A percentile compares a stretch with the other conserved stretches of the same genome.
Evolutionary conservation across 1,284 basidiomycete species (phyloP).

Genomic region (Rhodotorula sp.): DNA sequence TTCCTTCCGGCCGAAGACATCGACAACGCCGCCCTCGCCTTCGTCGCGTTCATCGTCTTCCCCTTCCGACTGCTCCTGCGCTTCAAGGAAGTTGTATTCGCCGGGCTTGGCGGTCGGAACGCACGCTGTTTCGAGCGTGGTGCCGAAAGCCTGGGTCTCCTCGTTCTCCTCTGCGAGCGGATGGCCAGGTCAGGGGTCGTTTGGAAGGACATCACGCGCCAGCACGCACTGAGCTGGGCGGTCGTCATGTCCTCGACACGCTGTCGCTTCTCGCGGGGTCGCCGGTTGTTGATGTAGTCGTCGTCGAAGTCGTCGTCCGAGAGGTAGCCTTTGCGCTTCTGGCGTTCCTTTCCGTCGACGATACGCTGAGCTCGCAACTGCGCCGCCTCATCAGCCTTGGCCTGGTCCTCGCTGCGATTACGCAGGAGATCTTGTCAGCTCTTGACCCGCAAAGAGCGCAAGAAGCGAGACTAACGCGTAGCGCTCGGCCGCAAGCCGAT

Average conservation of each 20-base stretch:
- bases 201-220: too few species aligned
- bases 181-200: neutral
- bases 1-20: conserved; percentile 9
- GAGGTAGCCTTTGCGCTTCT: conserved; percentile 18
- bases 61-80: neutral
- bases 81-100: conserved; percentile 15
- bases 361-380: conserved; percentile 25
- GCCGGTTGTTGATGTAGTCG: conserved; percentile 13
- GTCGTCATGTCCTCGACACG: conserved; percentile 14
- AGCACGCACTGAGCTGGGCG: conserved; percentile 24
- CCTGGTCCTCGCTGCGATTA: conserved; percentile 19
- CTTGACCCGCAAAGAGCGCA: too few species aligned
- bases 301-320: conserved; percentile 40
- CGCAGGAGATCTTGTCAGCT: too few species aligned
- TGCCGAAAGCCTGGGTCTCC: conserved; percentile 31
- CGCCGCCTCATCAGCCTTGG: conserved; percentile 20
- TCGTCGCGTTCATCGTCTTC: conserved; percentile 4
- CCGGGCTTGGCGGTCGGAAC: neutral
- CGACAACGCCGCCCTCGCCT: neutral
- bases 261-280: conserved; percentile 7
- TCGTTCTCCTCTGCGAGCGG: conserved; percentile 24
- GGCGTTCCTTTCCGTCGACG: conserved; percentile 34
- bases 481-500: conserved; percentile 14
- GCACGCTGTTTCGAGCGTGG: conserved; percentile 1
- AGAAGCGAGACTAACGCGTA: conserved; percentile 15